Percentiles rank a stretch among this genome's conserved stretches.
Conservation (phyloP, 305 asterid species). For the Lippia alba region DNA sequence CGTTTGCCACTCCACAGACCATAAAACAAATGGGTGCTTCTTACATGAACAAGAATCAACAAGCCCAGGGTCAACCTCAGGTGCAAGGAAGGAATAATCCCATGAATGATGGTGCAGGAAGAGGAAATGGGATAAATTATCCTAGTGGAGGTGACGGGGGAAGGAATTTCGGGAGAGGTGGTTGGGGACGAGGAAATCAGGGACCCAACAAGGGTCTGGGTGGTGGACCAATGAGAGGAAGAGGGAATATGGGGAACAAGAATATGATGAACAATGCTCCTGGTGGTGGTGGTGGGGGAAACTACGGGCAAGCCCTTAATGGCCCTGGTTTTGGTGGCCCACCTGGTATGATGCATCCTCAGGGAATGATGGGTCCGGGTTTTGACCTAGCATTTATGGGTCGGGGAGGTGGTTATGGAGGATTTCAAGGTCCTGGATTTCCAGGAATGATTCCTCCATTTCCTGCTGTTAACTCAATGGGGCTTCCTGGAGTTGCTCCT, state of each 20-base stretch:
- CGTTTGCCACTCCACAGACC: conserved; percentile 82
- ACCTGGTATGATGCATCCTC: conserved; percentile 72
- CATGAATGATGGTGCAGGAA: conserved; percentile 59
- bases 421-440: conserved; percentile 63
- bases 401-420: conserved; percentile 69
- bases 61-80: conserved; percentile 53
- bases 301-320: conserved; percentile 49
- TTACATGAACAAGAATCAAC: conserved; percentile 61
- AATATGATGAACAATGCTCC: conserved; percentile 48
- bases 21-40: conserved; percentile 80
- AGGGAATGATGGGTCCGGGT: conserved; percentile 83
- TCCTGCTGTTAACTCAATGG: conserved; percentile 61
- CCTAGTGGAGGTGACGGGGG: conserved; percentile 56
- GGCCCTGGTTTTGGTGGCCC: conserved; percentile 61
- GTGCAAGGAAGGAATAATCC: conserved; percentile 56
- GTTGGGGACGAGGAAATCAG: conserved; percentile 81
- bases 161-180: conserved; percentile 69
- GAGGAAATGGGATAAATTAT: conserved; percentile 63
- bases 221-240: conserved; percentile 63
- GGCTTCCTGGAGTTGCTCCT: conserved; percentile 79
- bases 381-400: conserved; percentile 78
- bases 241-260: conserved; percentile 57
- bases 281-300: conserved; percentile 44
- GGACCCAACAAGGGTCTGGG: conserved; percentile 71
- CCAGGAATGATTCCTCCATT: conserved; percentile 69